These are phyloP conservation scores for Aspergillus sp. DNA, from an alignment of 2,329 filamentous ascomycete genomes.

Conservation along the genomic window DNA sequence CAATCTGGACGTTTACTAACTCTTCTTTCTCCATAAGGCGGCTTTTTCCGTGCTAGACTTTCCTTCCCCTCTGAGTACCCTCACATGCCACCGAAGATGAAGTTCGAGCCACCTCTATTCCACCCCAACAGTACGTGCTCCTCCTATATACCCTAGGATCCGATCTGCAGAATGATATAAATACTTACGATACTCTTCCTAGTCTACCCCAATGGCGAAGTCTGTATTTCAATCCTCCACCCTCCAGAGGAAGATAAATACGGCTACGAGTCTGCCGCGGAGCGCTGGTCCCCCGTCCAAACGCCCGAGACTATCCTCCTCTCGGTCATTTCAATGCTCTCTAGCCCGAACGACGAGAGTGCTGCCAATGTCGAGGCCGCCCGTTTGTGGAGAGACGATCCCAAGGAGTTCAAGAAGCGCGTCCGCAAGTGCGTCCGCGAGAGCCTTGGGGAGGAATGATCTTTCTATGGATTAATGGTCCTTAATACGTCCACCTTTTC, in stretches of 20 bases:
- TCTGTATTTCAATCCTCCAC: conserved; percentile 97
- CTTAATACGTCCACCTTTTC: background rate
- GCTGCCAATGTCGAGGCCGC: conserved; percentile 95
- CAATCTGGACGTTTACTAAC: background rate
- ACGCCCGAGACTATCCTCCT: conserved; percentile 92
- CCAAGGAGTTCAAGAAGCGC: conserved; percentile 72
- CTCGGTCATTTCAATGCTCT: conserved; percentile 87
- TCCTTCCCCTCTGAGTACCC: conserved; percentile 85
- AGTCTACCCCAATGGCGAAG: conserved; percentile 80
- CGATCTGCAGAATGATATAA: background rate
- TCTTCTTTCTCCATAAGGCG: conserved; percentile 56
- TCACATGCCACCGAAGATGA: conserved; percentile 81
- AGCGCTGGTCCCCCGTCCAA: conserved; percentile 94
- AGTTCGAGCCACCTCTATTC: conserved; percentile 82
- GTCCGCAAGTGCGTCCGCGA: conserved; percentile 78
- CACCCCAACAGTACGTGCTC: conserved; percentile 76
- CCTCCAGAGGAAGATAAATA: conserved; percentile 91
- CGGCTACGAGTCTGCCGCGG: conserved; percentile 85
- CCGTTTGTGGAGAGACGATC: conserved; percentile 79
- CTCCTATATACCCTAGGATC: background rate
- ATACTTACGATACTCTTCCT: background rate
- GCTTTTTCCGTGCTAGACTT: conserved; percentile 84
- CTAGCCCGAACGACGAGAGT: conserved; percentile 90
- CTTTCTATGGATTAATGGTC: background rate
- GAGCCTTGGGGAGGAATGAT: conserved; percentile 70